These are phyloP conservation scores for Metarhizium album DNA, from an alignment of 2,329 filamentous ascomycete genomes.

Conservation along the genomic window DNA sequence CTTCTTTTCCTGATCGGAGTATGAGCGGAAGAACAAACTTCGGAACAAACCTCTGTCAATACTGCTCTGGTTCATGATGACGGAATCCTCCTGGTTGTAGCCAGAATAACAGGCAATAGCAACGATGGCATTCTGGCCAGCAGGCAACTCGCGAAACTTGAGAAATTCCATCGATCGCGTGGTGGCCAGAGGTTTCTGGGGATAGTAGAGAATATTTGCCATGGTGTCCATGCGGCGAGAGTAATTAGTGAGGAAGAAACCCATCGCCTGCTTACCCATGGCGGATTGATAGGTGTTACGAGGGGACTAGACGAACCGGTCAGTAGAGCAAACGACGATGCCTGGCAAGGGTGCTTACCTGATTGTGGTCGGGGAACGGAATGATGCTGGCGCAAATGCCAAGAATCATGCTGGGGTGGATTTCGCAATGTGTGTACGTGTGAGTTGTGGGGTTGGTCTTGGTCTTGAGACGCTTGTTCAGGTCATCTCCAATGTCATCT, in stretches of 20 bases:
- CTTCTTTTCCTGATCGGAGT: constrained; percentile 94
- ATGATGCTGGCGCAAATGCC: constrained; percentile 99
- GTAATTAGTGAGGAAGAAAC: constrained; percentile 96
- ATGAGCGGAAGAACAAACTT: constrained; percentile 94
- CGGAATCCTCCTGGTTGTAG: constrained; percentile 99
- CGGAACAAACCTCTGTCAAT: constrained; percentile 96
- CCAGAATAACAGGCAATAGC: constrained; percentile 96
- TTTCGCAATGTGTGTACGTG: constrained; percentile 96
- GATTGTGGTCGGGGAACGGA: constrained; percentile 98
- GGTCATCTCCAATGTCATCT: constrained; percentile 53
- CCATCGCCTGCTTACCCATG: constrained; percentile 99
- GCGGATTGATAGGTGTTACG: constrained; percentile 99
- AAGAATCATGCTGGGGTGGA: constrained; percentile 97
- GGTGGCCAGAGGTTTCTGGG: constrained; percentile 91
- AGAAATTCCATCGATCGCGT: constrained; percentile 98
- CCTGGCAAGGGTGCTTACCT: constrained; percentile 37
- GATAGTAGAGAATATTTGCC: constrained; percentile 98
- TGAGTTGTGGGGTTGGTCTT: constrained; percentile 78
- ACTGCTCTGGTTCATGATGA: constrained; percentile 99
- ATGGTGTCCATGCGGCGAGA: constrained; percentile 97
- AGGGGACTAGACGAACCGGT: constrained; percentile 52
- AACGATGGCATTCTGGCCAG: constrained; percentile 96
- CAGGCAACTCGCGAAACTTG: constrained; percentile 93
- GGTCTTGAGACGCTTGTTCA: constrained; percentile 80
- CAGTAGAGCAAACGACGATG: constrained; percentile 21